Evolutionary conservation across 345 rosid species (phyloP).

Genomic region (Eucalyptus cladocalyx): DNA sequence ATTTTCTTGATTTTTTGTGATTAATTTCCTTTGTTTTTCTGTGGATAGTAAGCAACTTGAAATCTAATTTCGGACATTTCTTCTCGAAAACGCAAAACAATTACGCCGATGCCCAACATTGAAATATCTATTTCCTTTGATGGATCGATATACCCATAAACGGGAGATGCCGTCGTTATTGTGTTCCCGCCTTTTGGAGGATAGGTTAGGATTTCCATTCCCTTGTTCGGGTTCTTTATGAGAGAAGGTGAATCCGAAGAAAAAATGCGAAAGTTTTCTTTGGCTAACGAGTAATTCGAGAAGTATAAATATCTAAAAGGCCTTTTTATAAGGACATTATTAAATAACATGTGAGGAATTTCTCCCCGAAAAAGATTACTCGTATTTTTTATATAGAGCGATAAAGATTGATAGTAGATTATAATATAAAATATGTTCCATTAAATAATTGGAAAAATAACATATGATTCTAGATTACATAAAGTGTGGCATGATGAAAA

Average conservation of each 20-base stretch:
- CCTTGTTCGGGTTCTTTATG: not conserved
- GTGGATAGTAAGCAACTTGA: not conserved
- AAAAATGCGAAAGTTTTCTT: rapidly evolving
- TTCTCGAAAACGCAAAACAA: not conserved
- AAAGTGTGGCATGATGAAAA: not conserved
- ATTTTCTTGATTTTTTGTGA: not conserved
- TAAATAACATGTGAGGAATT: not conserved
- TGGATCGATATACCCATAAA: not conserved
- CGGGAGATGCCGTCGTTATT: not conserved
- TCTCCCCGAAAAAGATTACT: not conserved
- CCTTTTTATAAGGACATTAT: not conserved
- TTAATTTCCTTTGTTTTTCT: not conserved
- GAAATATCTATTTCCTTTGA: not conserved
- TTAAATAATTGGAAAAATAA: not conserved
- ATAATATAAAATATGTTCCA: not conserved
- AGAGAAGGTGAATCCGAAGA: not conserved
- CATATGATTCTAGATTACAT: not conserved
- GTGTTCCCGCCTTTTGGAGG: not conserved
- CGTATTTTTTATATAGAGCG: not conserved
- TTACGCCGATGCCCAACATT: not conserved
- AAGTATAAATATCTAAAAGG: not conserved
- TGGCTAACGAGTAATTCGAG: not conserved
- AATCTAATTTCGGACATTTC: not conserved
- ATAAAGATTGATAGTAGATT: not conserved
- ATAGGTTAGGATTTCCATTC: not conserved